Evolutionary conservation across 2,329 filamentous ascomycete genomes (phyloP).

Genomic region (Fusarium cicatricum): DNA sequence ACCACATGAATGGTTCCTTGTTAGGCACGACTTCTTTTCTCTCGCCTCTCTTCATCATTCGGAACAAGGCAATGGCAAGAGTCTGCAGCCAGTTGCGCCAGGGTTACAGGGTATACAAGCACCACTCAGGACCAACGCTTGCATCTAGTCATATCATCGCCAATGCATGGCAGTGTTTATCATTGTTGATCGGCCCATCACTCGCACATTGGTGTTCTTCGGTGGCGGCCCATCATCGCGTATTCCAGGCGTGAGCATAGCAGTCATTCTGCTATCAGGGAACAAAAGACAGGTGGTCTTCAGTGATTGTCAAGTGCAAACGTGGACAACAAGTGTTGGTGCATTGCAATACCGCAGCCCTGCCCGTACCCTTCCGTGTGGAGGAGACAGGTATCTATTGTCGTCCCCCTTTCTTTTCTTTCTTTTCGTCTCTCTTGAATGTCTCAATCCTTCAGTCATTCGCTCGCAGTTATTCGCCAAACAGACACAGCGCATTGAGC

Average conservation of each 20-base stretch:
- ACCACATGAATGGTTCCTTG: conserved; percentile 13
- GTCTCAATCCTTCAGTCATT: not conserved
- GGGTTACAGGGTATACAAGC: conserved; percentile 13
- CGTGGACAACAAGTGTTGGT: conserved; percentile 6
- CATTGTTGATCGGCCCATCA: conserved; percentile 14
- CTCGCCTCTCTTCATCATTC: conserved; percentile 21
- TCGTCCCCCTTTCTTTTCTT: not conserved
- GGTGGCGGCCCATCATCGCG: not conserved
- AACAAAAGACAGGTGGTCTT: not conserved
- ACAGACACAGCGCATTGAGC: conserved; percentile 12
- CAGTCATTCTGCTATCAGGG: not conserved
- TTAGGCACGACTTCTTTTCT: conserved; percentile 15
- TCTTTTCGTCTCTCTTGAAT: too few relatives aligned
- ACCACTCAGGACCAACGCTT: conserved; percentile 11
- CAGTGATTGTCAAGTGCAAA: not conserved
- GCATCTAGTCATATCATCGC: not conserved
- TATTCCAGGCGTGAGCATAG: not conserved
- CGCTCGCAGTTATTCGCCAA: not conserved
- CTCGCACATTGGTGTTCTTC: conserved; percentile 17
- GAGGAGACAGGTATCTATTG: not conserved
- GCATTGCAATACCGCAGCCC: not conserved
- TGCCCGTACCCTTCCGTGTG: not conserved
- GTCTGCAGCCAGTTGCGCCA: conserved; percentile 10
- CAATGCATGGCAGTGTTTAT: not conserved
- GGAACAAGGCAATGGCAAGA: conserved; percentile 11